These are phyloP conservation scores for Lyophyllum semitale DNA, from an alignment of 768 basidiomycete species.

Conservation along the genomic window DNA sequence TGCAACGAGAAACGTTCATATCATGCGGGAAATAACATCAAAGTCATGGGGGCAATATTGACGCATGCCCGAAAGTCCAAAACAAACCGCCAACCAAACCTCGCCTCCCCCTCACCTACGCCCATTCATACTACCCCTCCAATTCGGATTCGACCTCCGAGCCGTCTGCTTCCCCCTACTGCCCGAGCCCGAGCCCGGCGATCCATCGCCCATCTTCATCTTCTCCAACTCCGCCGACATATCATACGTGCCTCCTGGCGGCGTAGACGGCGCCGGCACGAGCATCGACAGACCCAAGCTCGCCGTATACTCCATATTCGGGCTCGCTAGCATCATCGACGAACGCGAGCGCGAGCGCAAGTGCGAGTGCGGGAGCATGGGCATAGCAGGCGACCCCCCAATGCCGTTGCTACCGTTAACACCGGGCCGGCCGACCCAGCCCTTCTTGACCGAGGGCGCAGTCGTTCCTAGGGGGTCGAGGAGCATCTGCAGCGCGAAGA, in stretches of 20 bases:
- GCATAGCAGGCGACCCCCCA: no score
- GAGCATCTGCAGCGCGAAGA: conserved; percentile 71
- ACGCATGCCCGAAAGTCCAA: not conserved
- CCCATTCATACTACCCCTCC: not conserved
- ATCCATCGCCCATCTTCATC: conserved; percentile 27
- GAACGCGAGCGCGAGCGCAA: not conserved
- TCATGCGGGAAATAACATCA: not conserved
- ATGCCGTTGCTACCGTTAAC: not conserved
- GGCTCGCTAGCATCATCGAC: not conserved
- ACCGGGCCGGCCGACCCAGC: conserved; percentile 15
- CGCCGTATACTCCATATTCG: not conserved
- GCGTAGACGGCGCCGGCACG: not conserved
- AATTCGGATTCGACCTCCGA: not conserved
- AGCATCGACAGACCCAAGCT: not conserved
- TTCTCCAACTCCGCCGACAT: conserved; percentile 42
- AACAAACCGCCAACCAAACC: not conserved
- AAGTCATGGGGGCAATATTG: no score
- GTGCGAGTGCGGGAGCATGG: not conserved
- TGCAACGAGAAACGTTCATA: not conserved
- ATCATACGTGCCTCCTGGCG: conserved; percentile 25
- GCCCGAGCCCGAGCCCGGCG: not conserved
- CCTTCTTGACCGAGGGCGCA: conserved; percentile 35
- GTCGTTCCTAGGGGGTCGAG: conserved; percentile 53
- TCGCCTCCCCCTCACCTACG: not conserved
- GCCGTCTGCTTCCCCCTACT: not conserved